These are phyloP conservation scores for Telfairia occidentalis DNA, from an alignment of 331 rosid genomes.

Conservation along the genomic window DNA sequence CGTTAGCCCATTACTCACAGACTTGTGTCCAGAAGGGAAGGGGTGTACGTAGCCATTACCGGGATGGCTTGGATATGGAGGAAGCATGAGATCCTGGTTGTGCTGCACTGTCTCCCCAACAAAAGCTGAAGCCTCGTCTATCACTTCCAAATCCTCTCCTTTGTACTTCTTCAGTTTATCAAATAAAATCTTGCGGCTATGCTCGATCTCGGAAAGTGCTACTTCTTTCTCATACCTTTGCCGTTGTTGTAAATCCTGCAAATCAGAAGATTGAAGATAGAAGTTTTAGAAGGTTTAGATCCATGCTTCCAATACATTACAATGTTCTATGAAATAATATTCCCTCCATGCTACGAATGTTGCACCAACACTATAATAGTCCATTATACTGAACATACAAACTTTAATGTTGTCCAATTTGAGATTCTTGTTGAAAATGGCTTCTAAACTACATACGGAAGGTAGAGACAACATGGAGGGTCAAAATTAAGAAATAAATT, in stretches of 20 bases:
- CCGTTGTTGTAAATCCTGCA: slow-evolving; percentile 66
- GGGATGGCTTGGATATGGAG: slow-evolving; percentile 76
- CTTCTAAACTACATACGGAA: neutral
- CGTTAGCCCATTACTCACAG: slow-evolving; percentile 39
- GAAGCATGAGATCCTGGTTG: slow-evolving; percentile 68
- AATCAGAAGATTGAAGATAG: slow-evolving; percentile 15
- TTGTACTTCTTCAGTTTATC: slow-evolving; percentile 65
- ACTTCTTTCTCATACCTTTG: slow-evolving; percentile 67
- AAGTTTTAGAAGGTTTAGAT: slow-evolving; percentile 10
- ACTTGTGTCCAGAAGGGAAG: slow-evolving; percentile 29
- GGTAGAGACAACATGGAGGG: neutral
- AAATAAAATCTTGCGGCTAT: slow-evolving; percentile 65
- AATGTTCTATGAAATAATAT: neutral
- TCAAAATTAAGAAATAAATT: neutral
- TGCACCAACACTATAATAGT: neutral
- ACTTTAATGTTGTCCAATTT: neutral
- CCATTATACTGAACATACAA: neutral
- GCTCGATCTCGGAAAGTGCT: slow-evolving; percentile 80
- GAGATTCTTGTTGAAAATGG: neutral
- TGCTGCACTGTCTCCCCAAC: slow-evolving; percentile 80
- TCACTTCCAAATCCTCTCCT: slow-evolving; percentile 70
- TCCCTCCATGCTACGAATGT: neutral
- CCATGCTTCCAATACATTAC: neutral
- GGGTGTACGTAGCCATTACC: slow-evolving; percentile 38
- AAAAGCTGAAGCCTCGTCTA: slow-evolving; percentile 78